These are phyloP conservation scores for Trypanosoma vivax DNA, from an alignment of 208 protist genomes.

Conservation along the genomic window DNA sequence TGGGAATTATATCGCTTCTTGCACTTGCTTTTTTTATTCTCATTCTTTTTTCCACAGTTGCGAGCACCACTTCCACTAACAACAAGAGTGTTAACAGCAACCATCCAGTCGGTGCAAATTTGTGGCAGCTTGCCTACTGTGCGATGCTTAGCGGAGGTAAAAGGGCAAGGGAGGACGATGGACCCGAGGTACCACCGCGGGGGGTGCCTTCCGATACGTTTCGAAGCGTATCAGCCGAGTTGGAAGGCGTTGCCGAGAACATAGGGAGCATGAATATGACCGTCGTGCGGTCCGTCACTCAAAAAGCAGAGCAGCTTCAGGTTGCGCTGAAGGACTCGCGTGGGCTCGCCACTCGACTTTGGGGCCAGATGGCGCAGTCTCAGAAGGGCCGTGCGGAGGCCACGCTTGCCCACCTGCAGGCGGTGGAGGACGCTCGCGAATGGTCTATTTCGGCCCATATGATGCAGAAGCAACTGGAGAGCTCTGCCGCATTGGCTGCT, in stretches of 20 bases:
- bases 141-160: constrained; percentile 15
- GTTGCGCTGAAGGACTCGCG: constrained; percentile 18
- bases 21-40: constrained; percentile 1
- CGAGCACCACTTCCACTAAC: too few species aligned
- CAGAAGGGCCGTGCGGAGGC: constrained; percentile 1
- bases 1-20: neutral
- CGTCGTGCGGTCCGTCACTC: constrained; percentile 18
- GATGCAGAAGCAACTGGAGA: constrained; percentile 22
- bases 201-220: constrained; percentile 9
- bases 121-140: too few species aligned
- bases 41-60: constrained; percentile 13
- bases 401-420: constrained; percentile 1
- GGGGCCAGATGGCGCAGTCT: constrained; percentile 11
- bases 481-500: constrained; percentile 11
- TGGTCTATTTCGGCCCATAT: neutral
- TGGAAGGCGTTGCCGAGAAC: constrained; percentile 14
- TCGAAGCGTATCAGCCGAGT: constrained; percentile 11
- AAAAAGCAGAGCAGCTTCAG: constrained; percentile 22
- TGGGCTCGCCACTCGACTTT: neutral
- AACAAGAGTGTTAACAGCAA: too few species aligned
- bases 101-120: neutral
- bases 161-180: constrained; percentile 7
- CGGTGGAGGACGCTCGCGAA: neutral
- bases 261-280: constrained; percentile 22
- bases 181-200: neutral